A percentile compares a stretch with the other conserved stretches of the same genome.
phyloP scores from a whole-genome alignment of 1,139 yeast genomes.

The Zygotorulaspora mrakii region DNA sequence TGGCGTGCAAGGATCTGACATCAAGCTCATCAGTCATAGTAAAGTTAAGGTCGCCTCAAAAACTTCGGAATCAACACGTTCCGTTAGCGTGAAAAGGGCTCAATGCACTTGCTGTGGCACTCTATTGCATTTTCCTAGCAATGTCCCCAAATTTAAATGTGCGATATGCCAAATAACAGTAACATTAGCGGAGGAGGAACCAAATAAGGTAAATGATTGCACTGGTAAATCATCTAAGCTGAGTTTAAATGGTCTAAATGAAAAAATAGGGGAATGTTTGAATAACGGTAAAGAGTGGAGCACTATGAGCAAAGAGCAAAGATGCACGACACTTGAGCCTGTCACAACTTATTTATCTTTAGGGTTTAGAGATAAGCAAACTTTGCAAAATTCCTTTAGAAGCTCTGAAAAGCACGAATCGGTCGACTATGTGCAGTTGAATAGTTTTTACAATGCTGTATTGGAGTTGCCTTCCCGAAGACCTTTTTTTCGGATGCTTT shows the following conservation, averaged over 20 bases:
- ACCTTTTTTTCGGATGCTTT: constrained; percentile 53
- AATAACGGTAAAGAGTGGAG: constrained; percentile 13
- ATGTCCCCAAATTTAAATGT: constrained; percentile 51
- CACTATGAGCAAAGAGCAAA: constrained; percentile 8
- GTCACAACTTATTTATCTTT: constrained; percentile 44
- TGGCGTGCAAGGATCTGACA: constrained; percentile 5
- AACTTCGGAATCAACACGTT: not conserved
- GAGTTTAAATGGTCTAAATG: constrained; percentile 11
- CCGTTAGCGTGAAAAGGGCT: constrained; percentile 4
- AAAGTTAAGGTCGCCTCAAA: not conserved
- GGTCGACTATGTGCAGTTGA: constrained; percentile 46
- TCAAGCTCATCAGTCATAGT: constrained; percentile 7
- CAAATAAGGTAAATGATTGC: not conserved
- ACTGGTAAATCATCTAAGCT: not conserved
- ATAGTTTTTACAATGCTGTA: constrained; percentile 43
- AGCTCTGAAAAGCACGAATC: constrained; percentile 28
- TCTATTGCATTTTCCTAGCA: constrained; percentile 47
- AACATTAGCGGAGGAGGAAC: constrained; percentile 3
- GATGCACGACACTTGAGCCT: constrained; percentile 48
- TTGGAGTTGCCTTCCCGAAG: constrained; percentile 53
- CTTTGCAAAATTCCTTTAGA: constrained; percentile 51
- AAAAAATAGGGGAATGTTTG: constrained; percentile 12
- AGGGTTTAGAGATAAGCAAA: constrained; percentile 42
- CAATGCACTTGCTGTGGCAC: constrained; percentile 56
- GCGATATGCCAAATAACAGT: constrained; percentile 50